Conservation (phyloP, 1,284 basidiomycete genomes). For the Irpex rosettiformis region DNA sequence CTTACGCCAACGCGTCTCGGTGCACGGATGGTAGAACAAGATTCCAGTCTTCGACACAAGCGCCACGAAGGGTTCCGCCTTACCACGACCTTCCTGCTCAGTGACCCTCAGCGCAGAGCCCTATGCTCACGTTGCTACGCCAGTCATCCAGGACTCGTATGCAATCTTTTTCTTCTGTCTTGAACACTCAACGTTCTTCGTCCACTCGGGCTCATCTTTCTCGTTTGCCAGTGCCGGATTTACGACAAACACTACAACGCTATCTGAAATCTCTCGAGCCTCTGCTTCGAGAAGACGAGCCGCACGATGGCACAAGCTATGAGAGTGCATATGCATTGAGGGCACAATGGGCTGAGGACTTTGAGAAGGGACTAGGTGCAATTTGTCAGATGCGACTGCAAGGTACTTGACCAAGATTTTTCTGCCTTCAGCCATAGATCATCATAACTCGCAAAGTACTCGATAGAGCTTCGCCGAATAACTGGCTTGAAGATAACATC, state of each 20-base stretch:
- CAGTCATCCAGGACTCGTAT: not conserved
- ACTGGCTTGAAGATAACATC: constrained; percentile 95
- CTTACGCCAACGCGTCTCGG: too few species aligned
- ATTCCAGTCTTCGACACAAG: too few species aligned
- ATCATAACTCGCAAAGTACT: constrained; percentile 53
- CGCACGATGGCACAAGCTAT: constrained; percentile 51
- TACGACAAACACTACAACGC: constrained; percentile 73
- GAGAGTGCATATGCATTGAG: constrained; percentile 59
- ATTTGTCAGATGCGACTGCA: constrained; percentile 78
- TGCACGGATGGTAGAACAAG: too few species aligned
- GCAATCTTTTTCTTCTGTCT: not conserved
- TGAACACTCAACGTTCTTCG: not conserved
- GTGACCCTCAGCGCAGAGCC: not conserved
- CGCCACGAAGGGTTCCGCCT: not conserved
- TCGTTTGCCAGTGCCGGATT: constrained; percentile 83
- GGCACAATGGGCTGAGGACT: constrained; percentile 67
- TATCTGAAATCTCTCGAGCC: constrained; percentile 85
- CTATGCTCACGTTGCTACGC: not conserved
- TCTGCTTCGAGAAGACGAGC: constrained; percentile 74
- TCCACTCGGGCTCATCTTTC: constrained; percentile 31
- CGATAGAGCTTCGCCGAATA: constrained; percentile 82
- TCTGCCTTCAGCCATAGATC: constrained; percentile 1
- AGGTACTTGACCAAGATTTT: constrained; percentile 41
- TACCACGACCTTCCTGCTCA: not conserved
- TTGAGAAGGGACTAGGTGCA: constrained; percentile 69